A percentile compares a stretch with the other conserved stretches of the same genome.
Evolutionary conservation across 2,329 filamentous ascomycete genomes (phyloP).

Genomic region (Rhynchosporium agropyri): DNA sequence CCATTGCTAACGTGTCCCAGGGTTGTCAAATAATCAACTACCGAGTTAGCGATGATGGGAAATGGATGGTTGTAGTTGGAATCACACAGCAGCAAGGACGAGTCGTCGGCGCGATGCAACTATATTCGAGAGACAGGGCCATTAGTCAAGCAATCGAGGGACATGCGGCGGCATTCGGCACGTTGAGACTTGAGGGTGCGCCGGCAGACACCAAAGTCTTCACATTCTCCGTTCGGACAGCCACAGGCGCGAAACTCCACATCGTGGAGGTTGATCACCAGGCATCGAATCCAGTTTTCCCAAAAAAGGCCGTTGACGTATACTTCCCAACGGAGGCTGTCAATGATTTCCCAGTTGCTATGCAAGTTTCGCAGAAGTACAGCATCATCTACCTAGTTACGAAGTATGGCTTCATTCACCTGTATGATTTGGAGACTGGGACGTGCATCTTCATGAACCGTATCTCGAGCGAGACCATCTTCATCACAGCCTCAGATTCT

Average conservation of each 20-base stretch:
- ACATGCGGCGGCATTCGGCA: constrained; percentile 93
- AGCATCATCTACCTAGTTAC: constrained; percentile 96
- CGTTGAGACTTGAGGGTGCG: constrained; percentile 83
- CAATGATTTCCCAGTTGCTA: constrained; percentile 96
- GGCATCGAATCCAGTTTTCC: constrained; percentile 83
- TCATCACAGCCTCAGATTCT: constrained; percentile 84
- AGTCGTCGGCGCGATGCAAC: constrained; percentile 93
- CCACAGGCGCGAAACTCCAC: constrained; percentile 90
- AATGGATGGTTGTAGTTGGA: constrained; percentile 98
- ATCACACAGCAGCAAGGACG: constrained; percentile 93
- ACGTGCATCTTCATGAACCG: constrained; percentile 99
- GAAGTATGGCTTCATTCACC: constrained; percentile 98
- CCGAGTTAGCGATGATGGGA: constrained; percentile 90
- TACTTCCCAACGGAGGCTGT: constrained; percentile 95
- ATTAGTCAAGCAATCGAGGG: constrained; percentile 99
- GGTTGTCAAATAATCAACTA: constrained; percentile 99
- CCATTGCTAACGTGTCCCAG: constrained; percentile 49
- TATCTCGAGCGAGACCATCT: constrained; percentile 98
- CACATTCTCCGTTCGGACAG: constrained; percentile 90
- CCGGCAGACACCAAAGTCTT: constrained; percentile 93
- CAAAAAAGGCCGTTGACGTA: constrained; percentile 96
- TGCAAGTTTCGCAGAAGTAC: constrained; percentile 96
- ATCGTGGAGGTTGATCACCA: constrained; percentile 97
- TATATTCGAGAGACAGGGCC: constrained; percentile 93
- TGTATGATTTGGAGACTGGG: constrained; percentile 96